Evolutionary conservation across 1,284 basidiomycete species (phyloP).

Genomic region (Ustilago loliicola): DNA sequence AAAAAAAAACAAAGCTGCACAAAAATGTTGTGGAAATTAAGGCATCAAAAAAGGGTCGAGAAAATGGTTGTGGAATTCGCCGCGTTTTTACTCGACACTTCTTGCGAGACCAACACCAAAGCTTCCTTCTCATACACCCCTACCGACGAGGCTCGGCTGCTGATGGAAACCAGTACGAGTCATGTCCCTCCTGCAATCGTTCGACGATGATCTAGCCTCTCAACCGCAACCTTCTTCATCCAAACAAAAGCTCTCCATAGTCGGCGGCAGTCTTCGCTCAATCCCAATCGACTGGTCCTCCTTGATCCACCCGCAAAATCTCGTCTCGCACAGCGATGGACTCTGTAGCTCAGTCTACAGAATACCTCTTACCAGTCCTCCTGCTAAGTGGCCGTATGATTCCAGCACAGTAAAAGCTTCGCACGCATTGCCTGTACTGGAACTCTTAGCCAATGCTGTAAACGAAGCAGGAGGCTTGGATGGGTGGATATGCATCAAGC

Average conservation of each 20-base stretch:
- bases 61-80: neutral
- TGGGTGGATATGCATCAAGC: conserved; percentile 55
- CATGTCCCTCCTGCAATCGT: neutral
- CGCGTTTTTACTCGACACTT: neutral
- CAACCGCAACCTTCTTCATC: neutral
- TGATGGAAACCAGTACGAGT: neutral
- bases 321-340: conserved; percentile 38
- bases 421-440: neutral
- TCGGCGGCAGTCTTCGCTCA: neutral
- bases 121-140: neutral
- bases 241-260: neutral
- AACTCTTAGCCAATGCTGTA: neutral
- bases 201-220: neutral
- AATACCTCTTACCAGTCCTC: neutral
- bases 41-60: neutral
- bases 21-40: neutral
- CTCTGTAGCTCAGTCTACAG: conserved; percentile 33
- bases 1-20: neutral
- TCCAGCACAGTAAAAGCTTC: neutral
- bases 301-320: neutral
- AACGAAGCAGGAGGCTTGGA: conserved; percentile 12
- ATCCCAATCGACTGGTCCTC: neutral
- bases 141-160: neutral
- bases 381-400: conserved; percentile 10
- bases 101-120: neutral